These are phyloP conservation scores for Adansonia gregorii DNA, from an alignment of 441 rosid genomes.

Conservation along the genomic window DNA sequence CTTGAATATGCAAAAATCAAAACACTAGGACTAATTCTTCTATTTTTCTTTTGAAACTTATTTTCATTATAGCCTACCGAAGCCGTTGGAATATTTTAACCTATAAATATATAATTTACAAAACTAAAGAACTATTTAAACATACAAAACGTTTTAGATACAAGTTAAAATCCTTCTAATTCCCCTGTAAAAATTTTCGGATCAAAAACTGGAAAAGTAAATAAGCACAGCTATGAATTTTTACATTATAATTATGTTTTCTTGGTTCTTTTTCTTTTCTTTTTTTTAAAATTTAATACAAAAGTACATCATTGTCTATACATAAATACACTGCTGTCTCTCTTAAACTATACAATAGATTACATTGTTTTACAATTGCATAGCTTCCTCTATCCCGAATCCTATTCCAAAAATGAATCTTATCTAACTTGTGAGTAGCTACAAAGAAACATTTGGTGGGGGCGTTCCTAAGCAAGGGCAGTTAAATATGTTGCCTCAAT, in stretches of 20 bases:
- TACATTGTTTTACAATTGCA: background rate
- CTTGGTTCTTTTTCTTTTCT: background rate
- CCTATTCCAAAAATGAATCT: slow-evolving; percentile 1
- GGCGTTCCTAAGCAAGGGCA: background rate
- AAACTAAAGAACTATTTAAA: too few species aligned
- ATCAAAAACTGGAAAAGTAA: background rate
- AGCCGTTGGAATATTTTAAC: too few species aligned
- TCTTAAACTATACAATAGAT: background rate
- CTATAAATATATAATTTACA: too few species aligned
- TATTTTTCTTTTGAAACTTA: too few species aligned
- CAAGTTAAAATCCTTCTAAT: too few species aligned
- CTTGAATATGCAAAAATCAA: too few species aligned
- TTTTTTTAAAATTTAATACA: background rate
- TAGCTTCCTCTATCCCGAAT: background rate
- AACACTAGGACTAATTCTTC: too few species aligned
- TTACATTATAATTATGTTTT: background rate
- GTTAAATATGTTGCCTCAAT: slow-evolving; percentile 19
- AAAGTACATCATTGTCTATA: background rate
- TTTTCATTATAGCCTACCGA: too few species aligned
- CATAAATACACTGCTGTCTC: background rate
- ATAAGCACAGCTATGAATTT: background rate
- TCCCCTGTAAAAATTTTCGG: too few species aligned
- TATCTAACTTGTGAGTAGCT: background rate
- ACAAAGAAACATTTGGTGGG: background rate
- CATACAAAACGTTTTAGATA: too few species aligned